Base-by-base conservation (phyloP, 768 basidiomycete species). In the Trametes sanguinea region DNA sequence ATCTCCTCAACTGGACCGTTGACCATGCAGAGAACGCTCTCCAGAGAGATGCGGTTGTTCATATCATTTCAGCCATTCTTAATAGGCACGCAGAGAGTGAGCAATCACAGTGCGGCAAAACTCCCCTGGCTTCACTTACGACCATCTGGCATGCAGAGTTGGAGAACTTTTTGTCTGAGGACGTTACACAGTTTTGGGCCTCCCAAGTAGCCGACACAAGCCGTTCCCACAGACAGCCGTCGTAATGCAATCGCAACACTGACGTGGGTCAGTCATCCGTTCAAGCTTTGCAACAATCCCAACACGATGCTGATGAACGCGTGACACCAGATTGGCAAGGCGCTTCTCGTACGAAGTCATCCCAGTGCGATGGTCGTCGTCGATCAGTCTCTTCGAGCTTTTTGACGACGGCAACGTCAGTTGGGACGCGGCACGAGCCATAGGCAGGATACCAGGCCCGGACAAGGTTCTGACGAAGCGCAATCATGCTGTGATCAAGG, bases 401-500 rank as follows among this genome's bases (percentile, higher is more conserved):
- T 89, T 98, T 61, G 77, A 76, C 4, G 93, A 97, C 67, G 75
- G 76, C 51, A 71, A 71, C 0, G 76, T 97, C 43, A 83, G 83
- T 14, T 85, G 85, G 80, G 82, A 86, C 51, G 94, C 90, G 13
- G 95, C 94, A 0, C 85, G 82, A 62, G 85, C 85, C 0, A 74
- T 98, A 42, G 92, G 93, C 0, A 76, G 83, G 47, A 76, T 95
- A 40, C 81, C 85, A 6, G 80, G 80, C 33, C 73, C 79, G 1
- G 91, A 93, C 66, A 71, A 75, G 8, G 74, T 89, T 29, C 73
- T 97, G 66, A 89, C 85, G 9, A 98, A 94, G 75, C 78, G 79
- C 52, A 90, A 96, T 68, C 83, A 87, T 72, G 85, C 92, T 1
- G 81, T 90, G 13, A 78, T 94, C 42, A 89, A 88, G 80, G 96